Evolutionary conservation across 345 rosid species (phyloP), one percentile per base, ranked within the genome.

Genomic region (Populus euphratica): DNA sequence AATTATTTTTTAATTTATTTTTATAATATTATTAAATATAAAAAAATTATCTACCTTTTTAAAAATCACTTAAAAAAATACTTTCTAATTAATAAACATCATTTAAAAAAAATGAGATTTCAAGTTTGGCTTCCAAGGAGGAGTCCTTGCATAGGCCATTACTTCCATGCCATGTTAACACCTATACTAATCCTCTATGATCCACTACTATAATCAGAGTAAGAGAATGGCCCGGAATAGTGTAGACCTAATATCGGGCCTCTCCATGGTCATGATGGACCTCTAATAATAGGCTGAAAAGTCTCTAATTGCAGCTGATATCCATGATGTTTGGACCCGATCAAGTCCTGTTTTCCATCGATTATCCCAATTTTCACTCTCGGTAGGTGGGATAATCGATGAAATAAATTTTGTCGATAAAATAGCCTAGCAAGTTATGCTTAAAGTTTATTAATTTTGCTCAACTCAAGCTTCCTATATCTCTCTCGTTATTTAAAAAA

Each of bases 301-400:
- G 9, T 70, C 25, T 70, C 74, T 63, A 5, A 5, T 70, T 70
- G 63, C 73, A 3, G 27, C 35, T 50, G 78, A 76, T 68, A 10
- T 67, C 78, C 73, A 76, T 18, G 78, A 76, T 0, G 72, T 47
- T 29, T 59, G 21, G 16, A 8, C 11, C 75, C 70, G 17, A 3
- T 61, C 27, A 17, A 61, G 9, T 4, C 70, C 70, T 0, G 70
- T 25, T 27, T 62, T 70, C 35, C 9, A 18, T 27, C 29, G 5
- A 43, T 36, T 27, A 29, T 4, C 49, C 70, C 75, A 33, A 70
- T 21, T n/a, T 9, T 77, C 70, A 63, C 63, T 5, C n/a, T 31
- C 11, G 70, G 50, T 16, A 77, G 61, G 80, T 59, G 1, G 74
- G 80, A 18, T 77, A 70, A 70, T 77, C 75, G 62, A 77, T 41